These are phyloP conservation scores for Scedosporium apiospermum DNA, from an alignment of 2,329 filamentous ascomycete genomes.

Conservation along the genomic window DNA sequence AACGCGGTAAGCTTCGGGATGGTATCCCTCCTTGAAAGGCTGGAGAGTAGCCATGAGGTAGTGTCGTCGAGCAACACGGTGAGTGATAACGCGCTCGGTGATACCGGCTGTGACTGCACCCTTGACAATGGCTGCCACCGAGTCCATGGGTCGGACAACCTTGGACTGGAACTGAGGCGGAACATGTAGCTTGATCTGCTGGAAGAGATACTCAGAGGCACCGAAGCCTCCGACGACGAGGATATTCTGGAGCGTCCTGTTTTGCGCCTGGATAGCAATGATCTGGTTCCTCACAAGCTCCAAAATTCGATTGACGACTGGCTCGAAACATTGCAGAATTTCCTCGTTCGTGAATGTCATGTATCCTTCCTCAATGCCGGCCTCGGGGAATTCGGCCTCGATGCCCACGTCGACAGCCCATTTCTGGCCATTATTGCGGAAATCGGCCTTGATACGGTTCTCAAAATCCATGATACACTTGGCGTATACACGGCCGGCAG, in stretches of 20 bases:
- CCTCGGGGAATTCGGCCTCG: slow-evolving; percentile 94
- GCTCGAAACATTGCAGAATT: slow-evolving; percentile 97
- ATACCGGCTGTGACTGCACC: slow-evolving; percentile 96
- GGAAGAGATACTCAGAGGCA: slow-evolving; percentile 97
- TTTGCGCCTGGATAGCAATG: slow-evolving; percentile 97
- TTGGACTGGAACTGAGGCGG: slow-evolving; percentile 97
- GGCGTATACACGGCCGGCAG: slow-evolving; percentile 93
- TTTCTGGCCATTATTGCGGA: slow-evolving; percentile 97
- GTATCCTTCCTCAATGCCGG: slow-evolving; percentile 96
- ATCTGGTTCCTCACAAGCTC: slow-evolving; percentile 97
- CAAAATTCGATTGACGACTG: slow-evolving; percentile 92
- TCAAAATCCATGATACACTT: slow-evolving; percentile 99
- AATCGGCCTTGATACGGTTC: slow-evolving; percentile 98
- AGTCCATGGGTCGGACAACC: slow-evolving; percentile 97
- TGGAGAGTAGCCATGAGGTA: slow-evolving; percentile 99
- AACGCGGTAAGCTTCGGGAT: slow-evolving; percentile 95
- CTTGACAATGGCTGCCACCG: slow-evolving; percentile 96
- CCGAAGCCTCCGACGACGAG: slow-evolving; percentile 96
- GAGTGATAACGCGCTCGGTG: slow-evolving; percentile 91
- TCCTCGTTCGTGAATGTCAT: slow-evolving; percentile 99
- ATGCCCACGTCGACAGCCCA: slow-evolving; percentile 99
- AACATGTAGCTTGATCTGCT: slow-evolving; percentile 97
- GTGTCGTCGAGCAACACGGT: slow-evolving; percentile 91
- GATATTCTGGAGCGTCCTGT: slow-evolving; percentile 87
- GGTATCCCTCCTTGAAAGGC: slow-evolving; percentile 97